Percentiles rank a stretch among this genome's conserved stretches.
phyloP scores from a whole-genome alignment of 2,329 filamentous ascomycete species.

The Graphiopsis chlorocephala region DNA sequence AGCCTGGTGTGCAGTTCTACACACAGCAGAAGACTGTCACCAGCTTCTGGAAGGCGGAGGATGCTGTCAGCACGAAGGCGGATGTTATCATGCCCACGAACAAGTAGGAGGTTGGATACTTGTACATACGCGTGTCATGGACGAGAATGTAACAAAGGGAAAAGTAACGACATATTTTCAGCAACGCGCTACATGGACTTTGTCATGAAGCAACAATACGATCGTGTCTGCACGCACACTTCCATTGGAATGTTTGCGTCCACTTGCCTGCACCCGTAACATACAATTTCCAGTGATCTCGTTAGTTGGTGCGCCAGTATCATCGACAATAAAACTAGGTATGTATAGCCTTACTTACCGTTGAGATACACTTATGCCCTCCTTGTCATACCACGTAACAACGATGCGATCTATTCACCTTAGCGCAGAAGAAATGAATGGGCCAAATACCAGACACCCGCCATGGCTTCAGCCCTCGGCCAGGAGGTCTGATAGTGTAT shows the following conservation, averaged over 20 bases:
- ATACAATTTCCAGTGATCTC: no score
- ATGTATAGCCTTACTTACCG: no score
- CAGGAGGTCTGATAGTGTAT: no score
- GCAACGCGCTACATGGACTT: neutral
- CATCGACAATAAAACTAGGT: no score
- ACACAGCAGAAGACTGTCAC: constrained; percentile 98
- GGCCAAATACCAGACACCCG: no score
- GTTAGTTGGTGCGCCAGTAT: no score
- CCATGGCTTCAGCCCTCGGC: no score
- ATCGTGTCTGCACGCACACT: neutral
- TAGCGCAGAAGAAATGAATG: no score
- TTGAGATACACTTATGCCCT: no score
- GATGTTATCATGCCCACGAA: constrained; percentile 84
- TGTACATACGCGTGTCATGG: neutral
- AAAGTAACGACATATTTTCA: neutral
- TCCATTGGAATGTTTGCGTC: neutral
- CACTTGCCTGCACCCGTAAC: neutral
- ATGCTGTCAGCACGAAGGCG: constrained; percentile 81
- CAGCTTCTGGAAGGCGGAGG: constrained; percentile 80
- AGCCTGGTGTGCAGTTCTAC: constrained; percentile 89
- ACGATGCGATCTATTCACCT: no score
- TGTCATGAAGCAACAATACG: neutral
- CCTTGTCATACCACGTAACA: no score
- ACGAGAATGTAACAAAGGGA: neutral
- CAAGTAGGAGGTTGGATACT: constrained; percentile 21